Percentiles rank a stretch among this genome's conserved stretches.
These are phyloP conservation scores for Drechslerella stenobrocha DNA, from an alignment of 2,329 filamentous ascomycete species.

Conservation along the genomic window DNA sequence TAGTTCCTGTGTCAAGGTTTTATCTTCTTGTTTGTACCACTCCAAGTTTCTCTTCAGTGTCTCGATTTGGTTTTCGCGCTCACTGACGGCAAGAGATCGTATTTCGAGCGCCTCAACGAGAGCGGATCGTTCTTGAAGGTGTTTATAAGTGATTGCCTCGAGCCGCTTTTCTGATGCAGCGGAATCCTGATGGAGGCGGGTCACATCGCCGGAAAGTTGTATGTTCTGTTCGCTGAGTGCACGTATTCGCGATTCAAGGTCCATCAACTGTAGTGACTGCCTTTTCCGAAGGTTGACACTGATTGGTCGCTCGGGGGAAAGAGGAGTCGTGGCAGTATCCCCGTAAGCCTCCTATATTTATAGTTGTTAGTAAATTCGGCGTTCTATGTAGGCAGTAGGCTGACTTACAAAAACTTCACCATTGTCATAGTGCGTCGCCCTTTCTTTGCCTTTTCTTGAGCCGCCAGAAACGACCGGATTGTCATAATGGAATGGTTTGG, in stretches of 20 bases:
- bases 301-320: constrained; percentile 88
- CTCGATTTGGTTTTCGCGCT: constrained; percentile 85
- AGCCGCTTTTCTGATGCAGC: constrained; percentile 68
- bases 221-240: constrained; percentile 67
- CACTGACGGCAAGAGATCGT: constrained; percentile 71
- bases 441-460: constrained; percentile 47
- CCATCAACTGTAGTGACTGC: constrained; percentile 95
- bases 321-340: constrained; percentile 62
- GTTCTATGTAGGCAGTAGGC: neutral
- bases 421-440: constrained; percentile 19
- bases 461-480: constrained; percentile 13
- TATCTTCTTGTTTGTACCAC: constrained; percentile 79
- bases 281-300: constrained; percentile 84
- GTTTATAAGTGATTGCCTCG: constrained; percentile 62
- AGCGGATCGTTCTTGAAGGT: constrained; percentile 60
- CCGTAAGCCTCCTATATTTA: constrained; percentile 51
- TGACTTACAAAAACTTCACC: constrained; percentile 48
- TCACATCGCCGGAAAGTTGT: constrained; percentile 82
- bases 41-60: constrained; percentile 76
- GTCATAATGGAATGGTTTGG: constrained; percentile 31
- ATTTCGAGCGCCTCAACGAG: constrained; percentile 63
- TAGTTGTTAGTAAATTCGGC: constrained; percentile 5
- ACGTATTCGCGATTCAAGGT: constrained; percentile 66
- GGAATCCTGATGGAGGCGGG: constrained; percentile 73
- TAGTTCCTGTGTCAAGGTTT: constrained; percentile 71